Evolutionary conservation across 2,329 filamentous ascomycete species (phyloP).

Genomic region (Corinectria fuckeliana): DNA sequence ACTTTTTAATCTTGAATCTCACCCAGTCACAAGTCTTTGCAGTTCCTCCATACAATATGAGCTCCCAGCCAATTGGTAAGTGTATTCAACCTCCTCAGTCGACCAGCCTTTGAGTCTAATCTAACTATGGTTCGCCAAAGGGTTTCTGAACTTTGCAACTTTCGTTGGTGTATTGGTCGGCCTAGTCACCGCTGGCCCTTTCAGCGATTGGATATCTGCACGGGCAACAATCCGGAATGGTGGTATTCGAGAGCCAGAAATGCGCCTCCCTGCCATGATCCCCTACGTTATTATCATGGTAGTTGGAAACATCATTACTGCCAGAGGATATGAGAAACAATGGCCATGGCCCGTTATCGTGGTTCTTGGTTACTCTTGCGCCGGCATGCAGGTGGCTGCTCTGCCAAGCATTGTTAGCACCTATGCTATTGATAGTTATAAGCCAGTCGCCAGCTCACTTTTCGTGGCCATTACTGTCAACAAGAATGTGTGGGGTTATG

Average conservation of each 20-base stretch:
- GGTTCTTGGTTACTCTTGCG: conserved; percentile 52
- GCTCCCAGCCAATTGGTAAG: conserved; percentile 11
- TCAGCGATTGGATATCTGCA: conserved; percentile 52
- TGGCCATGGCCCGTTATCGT: conserved; percentile 58
- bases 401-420: conserved; percentile 64
- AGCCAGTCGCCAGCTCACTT: conserved; percentile 61
- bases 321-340: conserved; percentile 52
- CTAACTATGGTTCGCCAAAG: conserved; percentile 22
- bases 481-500: conserved; percentile 22
- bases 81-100: background rate
- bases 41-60: conserved; percentile 21
- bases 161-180: conserved; percentile 50
- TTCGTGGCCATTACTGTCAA: conserved; percentile 23
- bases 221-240: conserved; percentile 49
- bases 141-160: conserved; percentile 57
- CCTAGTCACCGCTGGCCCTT: conserved; percentile 49
- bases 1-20: conserved; percentile 15
- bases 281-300: conserved; percentile 54
- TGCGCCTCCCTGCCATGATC: conserved; percentile 52
- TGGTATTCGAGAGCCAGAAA: conserved; percentile 56
- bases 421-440: conserved; percentile 70
- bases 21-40: conserved; percentile 16
- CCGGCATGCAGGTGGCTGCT: conserved; percentile 48
- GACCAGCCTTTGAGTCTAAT: background rate
- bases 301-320: conserved; percentile 53